Evolutionary conservation across 2,329 filamentous ascomycete species (phyloP).

Genomic region (Colletotrichum tropicicola): DNA sequence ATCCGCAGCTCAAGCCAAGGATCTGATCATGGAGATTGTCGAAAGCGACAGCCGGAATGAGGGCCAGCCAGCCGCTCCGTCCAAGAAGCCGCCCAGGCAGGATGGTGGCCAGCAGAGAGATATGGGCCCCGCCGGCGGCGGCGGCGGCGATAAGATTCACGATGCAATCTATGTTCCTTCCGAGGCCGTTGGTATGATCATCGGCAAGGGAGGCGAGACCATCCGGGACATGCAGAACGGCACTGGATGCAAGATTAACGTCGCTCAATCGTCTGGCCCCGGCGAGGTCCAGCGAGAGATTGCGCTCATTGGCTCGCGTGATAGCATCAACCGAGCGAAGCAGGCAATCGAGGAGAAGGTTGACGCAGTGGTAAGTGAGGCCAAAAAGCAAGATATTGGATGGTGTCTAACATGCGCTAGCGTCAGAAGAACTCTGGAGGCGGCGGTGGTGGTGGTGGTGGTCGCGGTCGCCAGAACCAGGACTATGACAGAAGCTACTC

Average conservation of each 20-base stretch:
- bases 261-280: constrained; percentile 81
- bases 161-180: constrained; percentile 88
- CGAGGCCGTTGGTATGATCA: constrained; percentile 95
- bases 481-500: constrained; percentile 65
- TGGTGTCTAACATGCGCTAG: constrained; percentile 46
- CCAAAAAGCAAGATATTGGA: no score
- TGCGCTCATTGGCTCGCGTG: constrained; percentile 79
- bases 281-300: constrained; percentile 87
- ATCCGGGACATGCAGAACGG: constrained; percentile 92
- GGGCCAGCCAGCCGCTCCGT: constrained; percentile 39
- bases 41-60: constrained; percentile 83
- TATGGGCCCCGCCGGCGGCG: constrained; percentile 41
- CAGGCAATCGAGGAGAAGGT: constrained; percentile 91
- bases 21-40: constrained; percentile 92
- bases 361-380: constrained; percentile 81
- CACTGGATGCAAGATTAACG: constrained; percentile 94
- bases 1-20: constrained; percentile 81
- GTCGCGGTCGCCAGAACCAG: constrained; percentile 55
- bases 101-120: constrained; percentile 43
- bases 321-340: constrained; percentile 84
- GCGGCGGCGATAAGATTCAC: constrained; percentile 73
- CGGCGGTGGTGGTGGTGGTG: constrained; percentile 51
- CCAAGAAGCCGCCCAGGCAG: constrained; percentile 41
- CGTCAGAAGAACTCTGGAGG: constrained; percentile 64
- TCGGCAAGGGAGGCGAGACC: constrained; percentile 92